phyloP scores from a whole-genome alignment of 768 basidiomycete genomes.

The Tricholoma matsutake region DNA sequence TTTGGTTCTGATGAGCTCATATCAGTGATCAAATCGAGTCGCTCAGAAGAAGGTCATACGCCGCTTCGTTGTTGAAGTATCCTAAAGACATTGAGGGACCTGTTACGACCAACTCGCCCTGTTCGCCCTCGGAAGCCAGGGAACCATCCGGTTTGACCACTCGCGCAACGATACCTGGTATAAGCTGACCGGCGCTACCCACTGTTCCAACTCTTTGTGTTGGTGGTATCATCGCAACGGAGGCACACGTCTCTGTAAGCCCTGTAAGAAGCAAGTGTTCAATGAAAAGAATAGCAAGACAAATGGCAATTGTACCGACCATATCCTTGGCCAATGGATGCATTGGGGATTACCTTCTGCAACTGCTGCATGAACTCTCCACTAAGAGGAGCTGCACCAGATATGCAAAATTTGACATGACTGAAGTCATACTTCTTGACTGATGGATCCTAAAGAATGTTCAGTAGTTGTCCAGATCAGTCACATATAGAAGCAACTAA shows the following conservation, averaged over 20 bases:
- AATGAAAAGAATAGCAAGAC: neutral
- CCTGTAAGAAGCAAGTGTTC: slow-evolving; percentile 32
- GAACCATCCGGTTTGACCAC: slow-evolving; percentile 58
- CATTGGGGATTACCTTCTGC: slow-evolving; percentile 50
- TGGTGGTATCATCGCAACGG: slow-evolving; percentile 44
- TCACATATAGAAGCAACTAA: neutral
- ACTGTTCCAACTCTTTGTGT: slow-evolving; percentile 43
- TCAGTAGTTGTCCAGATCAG: slow-evolving; percentile 6
- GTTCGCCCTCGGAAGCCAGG: slow-evolving; percentile 53
- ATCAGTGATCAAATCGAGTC: neutral
- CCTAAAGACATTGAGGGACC: slow-evolving; percentile 59
- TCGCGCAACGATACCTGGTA: slow-evolving; percentile 55
- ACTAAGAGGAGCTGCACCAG: slow-evolving; percentile 63
- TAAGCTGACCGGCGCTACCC: slow-evolving; percentile 55
- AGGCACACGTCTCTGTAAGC: slow-evolving; percentile 61
- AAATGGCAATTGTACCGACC: slow-evolving; percentile 29
- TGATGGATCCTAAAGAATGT: slow-evolving; percentile 43
- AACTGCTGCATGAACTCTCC: slow-evolving; percentile 49
- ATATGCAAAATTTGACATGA: slow-evolving; percentile 50
- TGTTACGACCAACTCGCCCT: slow-evolving; percentile 58
- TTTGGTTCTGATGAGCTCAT: slow-evolving; percentile 41
- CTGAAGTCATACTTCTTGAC: slow-evolving; percentile 47
- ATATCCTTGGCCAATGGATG: slow-evolving; percentile 63
- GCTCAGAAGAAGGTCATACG: slow-evolving; percentile 39
- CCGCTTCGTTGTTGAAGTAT: slow-evolving; percentile 56